Evolutionary conservation across 1,284 basidiomycete genomes (phyloP).

Genomic region (Ceratobasidium sp.): DNA sequence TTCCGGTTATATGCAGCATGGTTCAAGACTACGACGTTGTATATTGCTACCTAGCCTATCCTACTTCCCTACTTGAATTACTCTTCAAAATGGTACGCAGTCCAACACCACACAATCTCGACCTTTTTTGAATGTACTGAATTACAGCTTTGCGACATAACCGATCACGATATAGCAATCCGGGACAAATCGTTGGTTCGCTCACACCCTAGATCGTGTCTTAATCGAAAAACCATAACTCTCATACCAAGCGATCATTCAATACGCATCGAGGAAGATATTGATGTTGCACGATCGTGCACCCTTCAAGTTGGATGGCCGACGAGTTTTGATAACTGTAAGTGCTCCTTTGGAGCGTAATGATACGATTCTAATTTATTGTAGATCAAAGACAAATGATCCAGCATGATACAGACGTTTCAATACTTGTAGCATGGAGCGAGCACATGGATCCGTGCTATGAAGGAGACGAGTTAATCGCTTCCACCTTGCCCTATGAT

Average conservation of each 20-base stretch:
- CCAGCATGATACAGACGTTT: neutral
- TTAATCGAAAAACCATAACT: neutral
- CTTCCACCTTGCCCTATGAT: neutral
- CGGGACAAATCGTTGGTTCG: neutral
- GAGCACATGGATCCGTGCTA: neutral
- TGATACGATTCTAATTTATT: too few species aligned
- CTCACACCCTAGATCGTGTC: neutral
- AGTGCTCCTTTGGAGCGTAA: neutral
- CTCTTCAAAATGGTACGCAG: neutral
- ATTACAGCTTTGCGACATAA: neutral
- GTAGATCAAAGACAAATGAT: neutral
- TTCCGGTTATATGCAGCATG: too few species aligned
- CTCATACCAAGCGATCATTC: neutral
- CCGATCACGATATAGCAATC: neutral
- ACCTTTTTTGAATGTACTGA: too few species aligned
- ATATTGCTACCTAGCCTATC: neutral
- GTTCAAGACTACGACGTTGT: neutral
- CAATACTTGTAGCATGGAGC: neutral
- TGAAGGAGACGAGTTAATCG: neutral
- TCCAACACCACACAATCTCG: neutral
- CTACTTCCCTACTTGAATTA: neutral
- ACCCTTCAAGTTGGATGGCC: conserved; percentile 18
- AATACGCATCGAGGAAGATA: neutral
- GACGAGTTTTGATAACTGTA: neutral
- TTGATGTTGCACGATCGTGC: neutral